Conservation (phyloP, 108 stramenopile genomes). For the Skeletonema potamos region DNA sequence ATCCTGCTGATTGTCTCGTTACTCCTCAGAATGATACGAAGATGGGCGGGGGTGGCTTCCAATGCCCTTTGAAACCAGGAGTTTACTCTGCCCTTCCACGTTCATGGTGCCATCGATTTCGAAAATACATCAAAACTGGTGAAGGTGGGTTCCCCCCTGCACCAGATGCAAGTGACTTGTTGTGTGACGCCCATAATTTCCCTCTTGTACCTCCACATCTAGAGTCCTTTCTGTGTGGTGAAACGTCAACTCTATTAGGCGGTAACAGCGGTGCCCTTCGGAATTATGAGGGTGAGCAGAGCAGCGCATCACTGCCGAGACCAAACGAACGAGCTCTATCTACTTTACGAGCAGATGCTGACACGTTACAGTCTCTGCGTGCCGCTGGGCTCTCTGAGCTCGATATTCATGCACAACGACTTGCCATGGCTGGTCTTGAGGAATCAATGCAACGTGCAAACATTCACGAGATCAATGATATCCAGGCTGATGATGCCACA, state of each 20-base stretch:
- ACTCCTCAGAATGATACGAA: neutral
- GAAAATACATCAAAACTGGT: conserved; percentile 85
- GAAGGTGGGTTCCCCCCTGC: conserved; percentile 67
- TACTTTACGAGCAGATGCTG: conserved; percentile 32
- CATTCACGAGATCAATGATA: conserved; percentile 7
- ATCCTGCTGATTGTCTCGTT: conserved; percentile 53
- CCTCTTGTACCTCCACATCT: conserved; percentile 82
- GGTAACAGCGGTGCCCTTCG: conserved; percentile 6
- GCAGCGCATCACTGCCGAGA: conserved; percentile 32
- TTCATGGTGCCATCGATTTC: conserved; percentile 81
- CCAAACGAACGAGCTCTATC: conserved; percentile 13
- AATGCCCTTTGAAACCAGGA: conserved; percentile 66
- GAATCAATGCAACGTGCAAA: conserved; percentile 32
- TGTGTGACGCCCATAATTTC: conserved; percentile 79
- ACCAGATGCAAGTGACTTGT: conserved; percentile 66
- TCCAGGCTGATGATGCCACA: neutral
- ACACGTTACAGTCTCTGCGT: conserved; percentile 51
- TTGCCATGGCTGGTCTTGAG: conserved; percentile 63
- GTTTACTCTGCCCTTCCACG: conserved; percentile 73
- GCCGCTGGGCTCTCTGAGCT: conserved; percentile 63
- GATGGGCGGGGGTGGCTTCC: neutral
- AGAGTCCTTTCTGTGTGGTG: conserved; percentile 68
- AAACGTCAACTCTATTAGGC: conserved; percentile 54
- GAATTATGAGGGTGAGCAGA: neutral
- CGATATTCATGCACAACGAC: conserved; percentile 58